These are phyloP conservation scores for Trichocladium uniseriatum DNA, from an alignment of 495 filamentous ascomycete genomes.

Conservation along the genomic window DNA sequence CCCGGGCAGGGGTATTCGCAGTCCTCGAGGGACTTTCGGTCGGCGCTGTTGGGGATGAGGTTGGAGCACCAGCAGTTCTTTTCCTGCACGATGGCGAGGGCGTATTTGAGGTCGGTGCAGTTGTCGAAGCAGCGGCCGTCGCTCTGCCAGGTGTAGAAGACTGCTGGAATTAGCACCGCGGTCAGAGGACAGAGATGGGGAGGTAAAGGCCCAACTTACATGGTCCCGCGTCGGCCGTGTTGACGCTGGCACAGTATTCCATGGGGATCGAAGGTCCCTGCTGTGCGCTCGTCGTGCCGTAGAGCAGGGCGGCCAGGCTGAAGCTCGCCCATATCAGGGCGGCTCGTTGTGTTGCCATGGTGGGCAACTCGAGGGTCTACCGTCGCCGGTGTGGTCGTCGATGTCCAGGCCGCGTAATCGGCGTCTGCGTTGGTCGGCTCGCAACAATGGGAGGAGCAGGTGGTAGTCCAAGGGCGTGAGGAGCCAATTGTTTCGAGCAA, in stretches of 20 bases:
- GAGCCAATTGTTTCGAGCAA: background rate
- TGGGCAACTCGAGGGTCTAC: background rate
- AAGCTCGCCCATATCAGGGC: slow-evolving; percentile 17
- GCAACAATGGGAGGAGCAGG: background rate
- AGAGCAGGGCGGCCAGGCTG: slow-evolving; percentile 12
- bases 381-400: background rate
- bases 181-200: background rate
- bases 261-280: slow-evolving; percentile 28
- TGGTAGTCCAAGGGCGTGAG: background rate
- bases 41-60: slow-evolving; percentile 23
- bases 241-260: slow-evolving; percentile 34
- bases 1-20: slow-evolving; percentile 35
- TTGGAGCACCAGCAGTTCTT: slow-evolving; percentile 39
- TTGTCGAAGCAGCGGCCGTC: slow-evolving; percentile 35
- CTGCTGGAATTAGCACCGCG: slow-evolving; percentile 14
- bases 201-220: slow-evolving; percentile 20
- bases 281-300: slow-evolving; percentile 1
- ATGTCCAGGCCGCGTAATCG: background rate
- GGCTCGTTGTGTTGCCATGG: slow-evolving; percentile 17
- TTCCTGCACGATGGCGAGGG: slow-evolving; percentile 33
- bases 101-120: slow-evolving; percentile 25
- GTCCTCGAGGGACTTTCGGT: slow-evolving; percentile 23
- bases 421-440: background rate
- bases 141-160: slow-evolving; percentile 35
- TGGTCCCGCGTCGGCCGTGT: slow-evolving; percentile 28